Conservation (phyloP, 2,329 filamentous ascomycete genomes). For the Aspergillus uvarum region DNA sequence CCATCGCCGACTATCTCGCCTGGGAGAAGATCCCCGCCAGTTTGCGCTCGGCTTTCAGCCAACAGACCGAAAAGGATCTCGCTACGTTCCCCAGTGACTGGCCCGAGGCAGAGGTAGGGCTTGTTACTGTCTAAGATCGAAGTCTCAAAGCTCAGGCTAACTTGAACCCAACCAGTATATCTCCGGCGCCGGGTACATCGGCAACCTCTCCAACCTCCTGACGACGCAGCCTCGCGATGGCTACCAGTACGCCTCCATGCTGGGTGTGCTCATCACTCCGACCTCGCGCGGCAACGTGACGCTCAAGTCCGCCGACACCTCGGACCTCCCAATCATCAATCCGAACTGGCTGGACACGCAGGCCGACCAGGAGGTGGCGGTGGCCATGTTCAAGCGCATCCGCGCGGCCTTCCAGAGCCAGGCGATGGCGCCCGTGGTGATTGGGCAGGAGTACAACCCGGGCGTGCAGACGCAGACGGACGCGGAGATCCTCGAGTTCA, state of each 20-base stretch:
- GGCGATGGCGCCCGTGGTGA: slow-evolving; percentile 26
- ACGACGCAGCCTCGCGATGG: slow-evolving; percentile 19
- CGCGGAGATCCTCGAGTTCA: slow-evolving; percentile 38
- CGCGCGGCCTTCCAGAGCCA: slow-evolving; percentile 35
- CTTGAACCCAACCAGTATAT: slow-evolving; percentile 19
- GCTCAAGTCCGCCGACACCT: slow-evolving; percentile 36
- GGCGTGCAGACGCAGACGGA: slow-evolving; percentile 41
- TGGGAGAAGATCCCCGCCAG: slow-evolving; percentile 36
- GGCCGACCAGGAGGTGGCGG: slow-evolving; percentile 44
- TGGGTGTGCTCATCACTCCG: slow-evolving; percentile 40
- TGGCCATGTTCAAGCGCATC: slow-evolving; percentile 44
- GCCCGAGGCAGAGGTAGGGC: slow-evolving; percentile 36
- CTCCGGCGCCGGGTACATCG: slow-evolving; percentile 18
- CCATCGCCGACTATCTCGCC: slow-evolving; percentile 26
- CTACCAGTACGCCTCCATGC: slow-evolving; percentile 35
- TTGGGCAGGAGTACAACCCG: slow-evolving; percentile 38
- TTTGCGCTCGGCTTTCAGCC: slow-evolving; percentile 22
- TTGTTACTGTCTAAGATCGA: too few relatives aligned
- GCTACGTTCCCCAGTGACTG: slow-evolving; percentile 34
- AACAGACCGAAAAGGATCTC: slow-evolving; percentile 18
- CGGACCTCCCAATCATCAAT: slow-evolving; percentile 43
- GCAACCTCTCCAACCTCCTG: slow-evolving; percentile 14
- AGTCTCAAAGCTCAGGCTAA: not conserved
- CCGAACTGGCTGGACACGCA: slow-evolving; percentile 46
- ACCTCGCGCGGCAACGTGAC: slow-evolving; percentile 48